Evolutionary conservation across 2,329 filamentous ascomycete species (phyloP).

Genomic region (Lecanicillium sp.): DNA sequence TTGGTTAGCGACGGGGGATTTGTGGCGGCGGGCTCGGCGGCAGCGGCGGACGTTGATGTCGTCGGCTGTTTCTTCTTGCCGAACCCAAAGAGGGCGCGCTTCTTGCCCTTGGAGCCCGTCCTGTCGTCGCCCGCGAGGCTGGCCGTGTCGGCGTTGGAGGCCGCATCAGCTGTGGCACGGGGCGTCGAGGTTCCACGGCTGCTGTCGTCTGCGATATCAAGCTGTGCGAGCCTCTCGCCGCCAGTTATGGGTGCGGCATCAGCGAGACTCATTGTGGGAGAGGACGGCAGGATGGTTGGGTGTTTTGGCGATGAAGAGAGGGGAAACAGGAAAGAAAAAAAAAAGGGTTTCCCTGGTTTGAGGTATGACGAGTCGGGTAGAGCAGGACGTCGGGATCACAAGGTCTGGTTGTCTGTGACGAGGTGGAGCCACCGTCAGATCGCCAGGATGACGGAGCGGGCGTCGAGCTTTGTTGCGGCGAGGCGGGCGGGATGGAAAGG

Average conservation of each 20-base stretch:
- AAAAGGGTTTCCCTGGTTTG: too few relatives aligned
- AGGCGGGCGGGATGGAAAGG: too few relatives aligned
- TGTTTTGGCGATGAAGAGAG: neutral
- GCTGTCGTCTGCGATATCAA: constrained; percentile 22
- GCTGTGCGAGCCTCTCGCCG: constrained; percentile 11
- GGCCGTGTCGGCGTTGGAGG: constrained; percentile 19
- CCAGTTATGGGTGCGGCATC: constrained; percentile 11
- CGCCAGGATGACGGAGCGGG: constrained; percentile 11
- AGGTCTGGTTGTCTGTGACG: constrained; percentile 10
- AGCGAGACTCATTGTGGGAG: constrained; percentile 12
- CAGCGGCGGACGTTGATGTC: constrained; percentile 19
- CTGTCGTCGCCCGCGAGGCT: constrained; percentile 23
- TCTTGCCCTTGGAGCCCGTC: constrained; percentile 37
- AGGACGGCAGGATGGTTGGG: neutral
- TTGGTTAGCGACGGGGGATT: constrained; percentile 29
- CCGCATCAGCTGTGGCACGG: constrained; percentile 16
- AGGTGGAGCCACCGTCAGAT: constrained; percentile 13
- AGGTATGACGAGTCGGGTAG: constrained; percentile 4
- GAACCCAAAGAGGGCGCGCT: constrained; percentile 54
- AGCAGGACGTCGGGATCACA: constrained; percentile 11
- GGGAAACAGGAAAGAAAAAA: neutral
- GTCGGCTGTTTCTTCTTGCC: constrained; percentile 51
- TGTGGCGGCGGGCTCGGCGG: constrained; percentile 20
- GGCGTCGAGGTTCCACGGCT: constrained; percentile 27
- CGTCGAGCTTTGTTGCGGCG: too few relatives aligned